phyloP scores from a whole-genome alignment of 2,329 filamentous ascomycete genomes.

The Sordariomycetes sp. region DNA sequence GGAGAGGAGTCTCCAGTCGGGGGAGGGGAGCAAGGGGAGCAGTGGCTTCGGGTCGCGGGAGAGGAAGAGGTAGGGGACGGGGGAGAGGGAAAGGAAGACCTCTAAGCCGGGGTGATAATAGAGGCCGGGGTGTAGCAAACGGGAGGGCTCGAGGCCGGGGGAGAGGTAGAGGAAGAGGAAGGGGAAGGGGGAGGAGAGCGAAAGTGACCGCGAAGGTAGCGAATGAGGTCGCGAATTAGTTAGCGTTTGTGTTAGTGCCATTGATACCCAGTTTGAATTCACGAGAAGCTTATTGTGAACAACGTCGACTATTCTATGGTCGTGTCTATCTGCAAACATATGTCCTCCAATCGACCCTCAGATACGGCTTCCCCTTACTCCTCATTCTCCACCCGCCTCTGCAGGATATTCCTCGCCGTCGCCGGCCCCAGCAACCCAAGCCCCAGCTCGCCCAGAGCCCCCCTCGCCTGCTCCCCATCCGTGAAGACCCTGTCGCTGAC shows the following conservation, averaged over 20 bases:
- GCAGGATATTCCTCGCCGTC: constrained; percentile 56
- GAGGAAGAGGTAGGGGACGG: neutral
- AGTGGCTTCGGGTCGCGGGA: neutral
- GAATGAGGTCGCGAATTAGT: neutral
- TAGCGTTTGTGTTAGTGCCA: neutral
- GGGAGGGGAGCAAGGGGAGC: neutral
- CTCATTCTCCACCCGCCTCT: constrained; percentile 54
- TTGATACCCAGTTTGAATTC: neutral
- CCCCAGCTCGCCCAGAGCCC: constrained; percentile 50
- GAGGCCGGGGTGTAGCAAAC: neutral
- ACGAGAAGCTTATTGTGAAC: neutral
- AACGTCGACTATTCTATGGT: neutral
- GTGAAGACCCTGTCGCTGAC: constrained; percentile 46
- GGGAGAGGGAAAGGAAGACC: neutral
- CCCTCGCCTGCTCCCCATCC: constrained; percentile 46
- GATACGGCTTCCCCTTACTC: constrained; percentile 15
- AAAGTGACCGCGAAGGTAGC: neutral
- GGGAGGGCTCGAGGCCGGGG: neutral
- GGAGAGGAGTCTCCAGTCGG: neutral
- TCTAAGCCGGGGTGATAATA: too few relatives aligned
- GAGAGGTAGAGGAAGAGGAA: neutral
- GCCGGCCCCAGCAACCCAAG: constrained; percentile 50
- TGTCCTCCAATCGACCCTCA: neutral
- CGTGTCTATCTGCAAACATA: neutral
- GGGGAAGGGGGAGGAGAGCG: neutral